Conservation (phyloP, 768 basidiomycete genomes). For the Tricholoma flavovirens region DNA sequence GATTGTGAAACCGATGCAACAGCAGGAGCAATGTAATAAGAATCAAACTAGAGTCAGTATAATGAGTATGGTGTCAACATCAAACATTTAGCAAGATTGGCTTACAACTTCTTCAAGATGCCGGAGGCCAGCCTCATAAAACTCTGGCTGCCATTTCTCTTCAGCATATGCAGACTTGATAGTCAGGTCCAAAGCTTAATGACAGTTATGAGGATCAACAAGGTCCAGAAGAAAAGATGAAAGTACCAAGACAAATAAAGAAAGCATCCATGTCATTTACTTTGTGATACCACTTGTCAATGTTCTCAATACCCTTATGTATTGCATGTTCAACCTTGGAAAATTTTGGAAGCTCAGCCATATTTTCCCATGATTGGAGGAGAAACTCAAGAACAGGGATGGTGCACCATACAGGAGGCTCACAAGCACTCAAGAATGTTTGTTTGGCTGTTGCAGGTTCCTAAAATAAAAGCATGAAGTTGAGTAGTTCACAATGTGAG, state of each 20-base stretch:
- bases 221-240: not conserved
- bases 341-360: constrained; percentile 9
- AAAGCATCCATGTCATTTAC: constrained; percentile 9
- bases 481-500: not conserved
- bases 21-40: not conserved
- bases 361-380: constrained; percentile 13
- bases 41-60: not conserved
- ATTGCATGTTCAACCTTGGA: constrained; percentile 3
- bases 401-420: constrained; percentile 12
- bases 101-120: not conserved
- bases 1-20: not conserved
- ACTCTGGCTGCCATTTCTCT: constrained; percentile 8
- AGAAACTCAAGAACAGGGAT: constrained; percentile 14
- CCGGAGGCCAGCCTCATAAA: not conserved
- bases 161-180: constrained; percentile 12
- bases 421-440: constrained; percentile 8
- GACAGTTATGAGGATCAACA: not conserved
- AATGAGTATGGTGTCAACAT: not conserved
- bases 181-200: constrained; percentile 8
- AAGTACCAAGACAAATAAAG: constrained; percentile 11
- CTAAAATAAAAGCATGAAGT: constrained; percentile 1
- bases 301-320: constrained; percentile 7
- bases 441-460: constrained; percentile 14
- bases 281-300: constrained; percentile 3
- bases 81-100: not conserved